Conservation (phyloP, 192 early-diverging fungal species). For the Entophlyctis luteolus region DNA sequence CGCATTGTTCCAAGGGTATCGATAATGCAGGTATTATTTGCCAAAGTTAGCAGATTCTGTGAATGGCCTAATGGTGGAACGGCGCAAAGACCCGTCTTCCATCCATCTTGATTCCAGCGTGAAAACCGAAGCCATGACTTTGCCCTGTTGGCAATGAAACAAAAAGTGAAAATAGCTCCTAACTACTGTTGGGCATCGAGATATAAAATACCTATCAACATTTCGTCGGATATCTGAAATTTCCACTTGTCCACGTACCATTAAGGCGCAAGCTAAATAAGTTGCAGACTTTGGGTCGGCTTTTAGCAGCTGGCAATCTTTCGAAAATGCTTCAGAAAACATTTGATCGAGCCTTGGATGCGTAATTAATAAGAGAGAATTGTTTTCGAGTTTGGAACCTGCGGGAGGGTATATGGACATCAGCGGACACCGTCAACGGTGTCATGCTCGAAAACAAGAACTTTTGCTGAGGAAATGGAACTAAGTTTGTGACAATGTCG, state of each 20-base stretch:
- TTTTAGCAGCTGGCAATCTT: constrained; percentile 50
- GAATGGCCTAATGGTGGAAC: constrained; percentile 51
- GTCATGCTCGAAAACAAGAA: constrained; percentile 57
- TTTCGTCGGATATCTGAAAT: constrained; percentile 56
- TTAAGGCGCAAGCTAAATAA: constrained; percentile 51
- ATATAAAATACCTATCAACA: constrained; percentile 38
- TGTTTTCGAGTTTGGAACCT: constrained; percentile 21
- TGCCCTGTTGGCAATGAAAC: constrained; percentile 27
- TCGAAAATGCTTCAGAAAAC: constrained; percentile 53
- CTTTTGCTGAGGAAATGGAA: constrained; percentile 58
- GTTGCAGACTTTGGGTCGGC: constrained; percentile 42
- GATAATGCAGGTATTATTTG: constrained; percentile 51
- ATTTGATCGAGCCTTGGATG: constrained; percentile 52
- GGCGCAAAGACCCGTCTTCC: constrained; percentile 59
- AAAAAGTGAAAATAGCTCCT: too few relatives aligned
- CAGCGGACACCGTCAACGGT: constrained; percentile 42
- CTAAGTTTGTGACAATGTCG: constrained; percentile 60
- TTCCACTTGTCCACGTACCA: constrained; percentile 47
- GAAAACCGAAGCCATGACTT: constrained; percentile 38
- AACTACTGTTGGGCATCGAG: not conserved
- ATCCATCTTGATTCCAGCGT: constrained; percentile 54
- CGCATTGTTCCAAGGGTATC: constrained; percentile 29
- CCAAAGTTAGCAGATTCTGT: constrained; percentile 39
- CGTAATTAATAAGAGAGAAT: not conserved
- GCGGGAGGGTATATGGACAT: constrained; percentile 29